Evolutionary conservation across 1,284 basidiomycete genomes (phyloP), one percentile per base, ranked within the genome.

Genomic region (Xerocomus minutiporus): DNA sequence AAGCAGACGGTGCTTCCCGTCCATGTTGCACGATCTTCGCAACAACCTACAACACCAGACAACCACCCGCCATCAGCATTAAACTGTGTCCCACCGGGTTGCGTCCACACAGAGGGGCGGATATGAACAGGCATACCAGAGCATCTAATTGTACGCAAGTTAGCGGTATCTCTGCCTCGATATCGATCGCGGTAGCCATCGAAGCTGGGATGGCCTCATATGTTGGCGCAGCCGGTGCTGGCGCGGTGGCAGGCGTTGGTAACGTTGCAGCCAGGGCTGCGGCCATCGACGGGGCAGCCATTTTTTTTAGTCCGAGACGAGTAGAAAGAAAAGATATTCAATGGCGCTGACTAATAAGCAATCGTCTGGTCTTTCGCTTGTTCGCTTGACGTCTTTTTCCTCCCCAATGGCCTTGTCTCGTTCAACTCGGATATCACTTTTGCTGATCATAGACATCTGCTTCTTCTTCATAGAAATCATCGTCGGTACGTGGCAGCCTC

Each of bases 381-480:
- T 31, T 20, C 20, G 20, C 20, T 20, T 20, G 20, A 20, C 20
- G 20, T 20, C 20, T 20, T 20, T 28, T 34, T 42, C 29, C 20
- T 15, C 46, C 4, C 3, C 36, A 48, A 86, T 84, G 81, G 72
- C 68, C 42, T 67, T 88, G 68, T 91, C 88, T 60, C 82, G 91
- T 58, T 81, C 87, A 42, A 75, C 86, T 7, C 79, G 87, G 63
- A 95, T 96, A 65, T 84, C 83, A 42, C 77, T 91, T 57, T 78
- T 97, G 45, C 79, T 97, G 43, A 76, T 81, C 52, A 92, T 99
- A 54, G 95, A 98, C 71, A 70, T 91, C 7, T 46, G 86, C 49
- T 99, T 99, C 78, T 96, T 99, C 74, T 83, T 98, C 63, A 76
- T 97, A 52, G 97, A 98, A 71, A 81, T 97, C 67, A 83, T 91